Base-by-base conservation (phyloP, 2,329 filamentous ascomycete genomes). In the Penicillium sumatraense region DNA sequence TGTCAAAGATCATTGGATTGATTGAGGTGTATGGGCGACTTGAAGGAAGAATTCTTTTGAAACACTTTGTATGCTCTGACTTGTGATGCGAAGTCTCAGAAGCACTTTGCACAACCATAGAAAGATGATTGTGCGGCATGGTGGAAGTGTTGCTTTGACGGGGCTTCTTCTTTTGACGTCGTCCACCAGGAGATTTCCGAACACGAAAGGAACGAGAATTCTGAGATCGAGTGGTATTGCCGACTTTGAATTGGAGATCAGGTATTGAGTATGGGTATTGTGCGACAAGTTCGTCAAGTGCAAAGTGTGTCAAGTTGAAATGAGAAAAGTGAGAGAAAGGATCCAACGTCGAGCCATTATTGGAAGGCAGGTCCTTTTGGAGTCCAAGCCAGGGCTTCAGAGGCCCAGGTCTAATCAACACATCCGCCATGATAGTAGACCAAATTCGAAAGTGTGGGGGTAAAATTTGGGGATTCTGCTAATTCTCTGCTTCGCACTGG, bases 361-460 rank as follows among this genome's bases (percentile, higher is more conserved):
- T 18, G 16, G 14, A 44, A 27, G 49, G n/a, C n/a, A 40, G 24
- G 26, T 57, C 45, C 46, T 55, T 59, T 44, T 54, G 47, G 33
- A 49, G 27, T 3, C 29, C 20, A 18, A 27, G 23, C 55, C 56
- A 59, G 57, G 53, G 24, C 40, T 49, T 54, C 23, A 51, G 41
- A 11, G 21, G 23, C 29, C 44, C 56, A 53, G 61, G 20, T n/a
- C 33, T 51, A n/a, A 50, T 31, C 24, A 63, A 21, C 33, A 62
- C 31, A 24, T 57, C 58, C n/a, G 44, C 49, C 63, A 65, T 65
- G 13, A 33, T 51, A n/a, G 23, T 13, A 23, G 23, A 16, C 20
- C 3, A 42, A 23, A 2, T 2, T 5, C n/a, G 44, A 38, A 16
- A 38, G 20, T 26, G 38, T 42, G 18, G 40, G 14, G 41, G n/a